A percentile compares a stretch with the other conserved stretches of the same genome.
These are phyloP conservation scores for Teunomyces stri DNA, from an alignment of 805 yeast species.

Conservation along the genomic window DNA sequence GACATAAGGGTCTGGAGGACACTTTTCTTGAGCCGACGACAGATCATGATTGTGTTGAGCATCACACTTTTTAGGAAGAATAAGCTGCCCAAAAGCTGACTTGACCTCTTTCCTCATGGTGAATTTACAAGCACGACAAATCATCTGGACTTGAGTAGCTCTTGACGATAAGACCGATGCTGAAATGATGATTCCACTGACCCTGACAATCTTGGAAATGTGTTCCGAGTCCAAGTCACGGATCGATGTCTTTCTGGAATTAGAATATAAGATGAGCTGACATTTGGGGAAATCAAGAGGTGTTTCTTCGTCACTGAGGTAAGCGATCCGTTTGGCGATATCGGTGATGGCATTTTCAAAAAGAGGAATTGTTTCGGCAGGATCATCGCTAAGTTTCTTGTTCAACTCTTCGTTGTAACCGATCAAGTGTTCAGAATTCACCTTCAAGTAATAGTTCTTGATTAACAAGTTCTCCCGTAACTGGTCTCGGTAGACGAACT, in stretches of 20 bases:
- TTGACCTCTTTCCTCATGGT: conserved; percentile 61
- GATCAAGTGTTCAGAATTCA: conserved; percentile 80
- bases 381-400: conserved; percentile 80
- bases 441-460: conserved; percentile 67
- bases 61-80: conserved; percentile 66
- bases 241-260: conserved; percentile 68
- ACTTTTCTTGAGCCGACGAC: conserved; percentile 49
- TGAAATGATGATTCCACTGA: conserved; percentile 90
- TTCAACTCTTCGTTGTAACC: conserved; percentile 87
- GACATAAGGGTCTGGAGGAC: conserved; percentile 91
- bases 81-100: conserved; percentile 69
- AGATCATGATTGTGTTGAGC: conserved; percentile 41
- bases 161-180: conserved; percentile 86
- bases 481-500: conserved; percentile 87
- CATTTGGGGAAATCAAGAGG: conserved; percentile 68
- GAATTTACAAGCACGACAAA: conserved; percentile 87
- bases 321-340: conserved; percentile 73
- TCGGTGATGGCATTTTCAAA: conserved; percentile 83
- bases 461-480: conserved; percentile 81
- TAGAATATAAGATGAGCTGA: conserved; percentile 74
- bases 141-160: conserved; percentile 77
- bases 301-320: conserved; percentile 50
- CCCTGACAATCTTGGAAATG: conserved; percentile 83
- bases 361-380: conserved; percentile 80
- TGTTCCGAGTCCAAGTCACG: conserved; percentile 84